phyloP scores from a whole-genome alignment of 2,329 filamentous ascomycete genomes.

The Curvularia eragrostidis region DNA sequence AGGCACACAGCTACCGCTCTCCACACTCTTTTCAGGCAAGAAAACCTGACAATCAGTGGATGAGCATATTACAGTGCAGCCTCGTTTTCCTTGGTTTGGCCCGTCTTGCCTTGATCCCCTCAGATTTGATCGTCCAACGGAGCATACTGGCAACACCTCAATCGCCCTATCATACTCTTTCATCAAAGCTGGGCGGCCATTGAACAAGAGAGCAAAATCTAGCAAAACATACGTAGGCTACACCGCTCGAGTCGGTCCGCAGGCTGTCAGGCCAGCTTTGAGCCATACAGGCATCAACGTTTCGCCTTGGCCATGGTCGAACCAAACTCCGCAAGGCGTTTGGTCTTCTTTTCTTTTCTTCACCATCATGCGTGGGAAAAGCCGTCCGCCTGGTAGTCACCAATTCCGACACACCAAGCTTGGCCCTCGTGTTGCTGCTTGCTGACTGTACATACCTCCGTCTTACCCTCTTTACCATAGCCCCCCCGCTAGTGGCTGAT shows the following conservation, averaged over 20 bases:
- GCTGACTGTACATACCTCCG: neutral
- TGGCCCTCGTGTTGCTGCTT: neutral
- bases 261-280: neutral
- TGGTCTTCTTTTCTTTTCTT: slow-evolving; percentile 25
- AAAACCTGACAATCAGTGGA: slow-evolving; percentile 22
- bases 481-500: slow-evolving; percentile 10
- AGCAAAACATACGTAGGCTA: slow-evolving; percentile 20
- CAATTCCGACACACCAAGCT: slow-evolving; percentile 12
- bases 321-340: slow-evolving; percentile 30
- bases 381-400: slow-evolving; percentile 7
- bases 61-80: slow-evolving; percentile 32
- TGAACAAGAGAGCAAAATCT: slow-evolving; percentile 17
- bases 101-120: slow-evolving; percentile 3
- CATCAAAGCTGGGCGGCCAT: slow-evolving; percentile 12
- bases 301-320: slow-evolving; percentile 30
- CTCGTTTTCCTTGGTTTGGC: slow-evolving; percentile 28
- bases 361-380: slow-evolving; percentile 17
- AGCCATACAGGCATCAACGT: slow-evolving; percentile 21
- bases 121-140: neutral
- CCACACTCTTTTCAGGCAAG: slow-evolving; percentile 7
- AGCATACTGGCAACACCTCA: slow-evolving; percentile 11
- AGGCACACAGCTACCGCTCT: slow-evolving; percentile 26
- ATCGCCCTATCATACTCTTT: slow-evolving; percentile 12
- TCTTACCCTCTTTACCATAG: slow-evolving; percentile 11
- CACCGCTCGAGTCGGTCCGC: slow-evolving; percentile 30